Evolutionary conservation across 805 yeast genomes (phyloP).

Genomic region (Starmerella roubikii): DNA sequence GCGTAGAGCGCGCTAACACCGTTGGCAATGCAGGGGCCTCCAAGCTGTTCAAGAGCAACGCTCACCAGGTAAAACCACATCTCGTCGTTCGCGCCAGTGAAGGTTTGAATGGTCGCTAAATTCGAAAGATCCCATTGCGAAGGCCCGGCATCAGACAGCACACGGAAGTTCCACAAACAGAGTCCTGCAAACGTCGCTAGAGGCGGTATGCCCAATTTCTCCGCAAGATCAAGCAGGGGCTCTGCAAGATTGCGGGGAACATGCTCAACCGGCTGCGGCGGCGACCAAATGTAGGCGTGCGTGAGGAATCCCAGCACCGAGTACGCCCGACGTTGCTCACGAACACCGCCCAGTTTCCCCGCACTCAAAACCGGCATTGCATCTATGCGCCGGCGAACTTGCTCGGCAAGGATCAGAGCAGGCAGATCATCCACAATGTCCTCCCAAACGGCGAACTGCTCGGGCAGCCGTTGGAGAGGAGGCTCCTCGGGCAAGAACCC

Average conservation of each 20-base stretch:
- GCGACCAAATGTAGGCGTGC: constrained; percentile 87
- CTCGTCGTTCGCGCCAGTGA: constrained; percentile 83
- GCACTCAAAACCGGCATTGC: constrained; percentile 44
- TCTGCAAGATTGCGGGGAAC: constrained; percentile 56
- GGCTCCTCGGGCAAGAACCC: constrained; percentile 67
- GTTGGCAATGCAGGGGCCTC: constrained; percentile 52
- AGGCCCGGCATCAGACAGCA: constrained; percentile 28
- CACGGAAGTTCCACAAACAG: constrained; percentile 76
- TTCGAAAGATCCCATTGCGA: constrained; percentile 43
- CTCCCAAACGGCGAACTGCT: constrained; percentile 73
- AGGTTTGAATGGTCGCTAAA: constrained; percentile 67
- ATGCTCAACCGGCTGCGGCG: constrained; percentile 36
- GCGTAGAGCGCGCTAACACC: constrained; percentile 57
- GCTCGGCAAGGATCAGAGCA: constrained; percentile 51
- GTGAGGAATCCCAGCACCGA: constrained; percentile 64
- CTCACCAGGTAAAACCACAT: constrained; percentile 87
- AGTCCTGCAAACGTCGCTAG: constrained; percentile 78
- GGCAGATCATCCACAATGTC: constrained; percentile 50
- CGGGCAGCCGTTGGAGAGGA: constrained; percentile 50
- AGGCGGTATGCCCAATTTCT: constrained; percentile 62
- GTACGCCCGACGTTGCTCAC: constrained; percentile 66
- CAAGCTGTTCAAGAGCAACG: constrained; percentile 71
- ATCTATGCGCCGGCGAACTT: constrained; percentile 52
- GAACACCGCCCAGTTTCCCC: constrained; percentile 30
- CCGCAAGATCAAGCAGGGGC: constrained; percentile 52